A percentile compares a stretch with the other conserved stretches of the same genome.
phyloP scores from a whole-genome alignment of 441 rosid species.

The Jatropha multifida region DNA sequence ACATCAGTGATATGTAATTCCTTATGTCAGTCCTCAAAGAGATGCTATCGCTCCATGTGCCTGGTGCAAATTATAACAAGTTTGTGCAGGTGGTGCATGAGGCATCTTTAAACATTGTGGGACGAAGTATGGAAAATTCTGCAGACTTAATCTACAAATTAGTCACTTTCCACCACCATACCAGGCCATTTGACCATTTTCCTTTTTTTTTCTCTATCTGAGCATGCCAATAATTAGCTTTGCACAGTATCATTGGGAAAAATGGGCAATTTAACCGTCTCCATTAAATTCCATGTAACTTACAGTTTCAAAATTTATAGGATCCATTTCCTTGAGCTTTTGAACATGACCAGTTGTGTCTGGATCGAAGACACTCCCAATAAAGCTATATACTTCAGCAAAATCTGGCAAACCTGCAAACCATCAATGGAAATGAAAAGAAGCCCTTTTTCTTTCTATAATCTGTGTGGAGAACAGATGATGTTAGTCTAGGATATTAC shows the following conservation, averaged over 20 bases:
- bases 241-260: neutral
- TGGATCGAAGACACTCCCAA: slow-evolving; percentile 92
- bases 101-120: neutral
- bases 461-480: slow-evolving; percentile 11
- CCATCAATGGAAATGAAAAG: slow-evolving; percentile 17
- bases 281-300: neutral
- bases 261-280: slow-evolving; percentile 14
- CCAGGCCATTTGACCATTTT: neutral
- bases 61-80: neutral
- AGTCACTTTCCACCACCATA: neutral
- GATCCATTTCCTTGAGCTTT: slow-evolving; percentile 90
- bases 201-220: neutral
- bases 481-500: slow-evolving; percentile 41
- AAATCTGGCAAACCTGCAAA: slow-evolving; percentile 83
- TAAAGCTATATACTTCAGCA: slow-evolving; percentile 79
- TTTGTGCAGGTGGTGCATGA: neutral
- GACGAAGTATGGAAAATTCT: neutral
- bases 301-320: slow-evolving; percentile 78
- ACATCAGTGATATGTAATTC: neutral
- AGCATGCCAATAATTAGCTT: slow-evolving; percentile 3
- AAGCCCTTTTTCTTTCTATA: slow-evolving; percentile 7
- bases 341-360: slow-evolving; percentile 56
- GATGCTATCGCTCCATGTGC: neutral
- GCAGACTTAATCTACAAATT: neutral
- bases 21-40: neutral